These are phyloP conservation scores for Sinapis alba DNA, from an alignment of 441 rosid species.

Conservation along the genomic window DNA sequence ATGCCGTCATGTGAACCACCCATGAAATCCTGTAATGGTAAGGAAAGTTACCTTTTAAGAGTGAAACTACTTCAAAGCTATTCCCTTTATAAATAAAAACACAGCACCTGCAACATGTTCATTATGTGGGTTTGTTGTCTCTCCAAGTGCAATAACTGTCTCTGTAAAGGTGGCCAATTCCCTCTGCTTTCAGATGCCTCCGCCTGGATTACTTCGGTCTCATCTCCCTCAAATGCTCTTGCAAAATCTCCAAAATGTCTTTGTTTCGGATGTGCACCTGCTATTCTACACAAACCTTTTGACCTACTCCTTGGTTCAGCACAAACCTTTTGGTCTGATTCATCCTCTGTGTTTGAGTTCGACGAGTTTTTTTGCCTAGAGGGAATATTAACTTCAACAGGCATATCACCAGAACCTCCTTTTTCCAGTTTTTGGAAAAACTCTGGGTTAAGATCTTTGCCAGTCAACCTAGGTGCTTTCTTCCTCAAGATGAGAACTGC, in stretches of 20 bases:
- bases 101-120: constrained; percentile 92
- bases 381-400: constrained; percentile 90
- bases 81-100: neutral
- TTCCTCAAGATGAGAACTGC: constrained; percentile 83
- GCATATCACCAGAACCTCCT: constrained; percentile 71
- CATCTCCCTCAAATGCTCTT: constrained; percentile 60
- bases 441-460: constrained; percentile 87
- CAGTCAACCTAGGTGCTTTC: constrained; percentile 73
- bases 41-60: constrained; percentile 11
- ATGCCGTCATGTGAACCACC: constrained; percentile 96
- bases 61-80: neutral
- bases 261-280: constrained; percentile 41
- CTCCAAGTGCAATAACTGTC: constrained; percentile 87
- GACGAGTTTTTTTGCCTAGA: constrained; percentile 61
- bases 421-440: constrained; percentile 87
- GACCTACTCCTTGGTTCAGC: constrained; percentile 54
- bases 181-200: constrained; percentile 64
- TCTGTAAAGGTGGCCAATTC: constrained; percentile 91
- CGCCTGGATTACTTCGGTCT: constrained; percentile 42
- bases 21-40: constrained; percentile 80
- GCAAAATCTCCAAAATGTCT: constrained; percentile 43
- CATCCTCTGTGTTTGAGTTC: constrained; percentile 64
- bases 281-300: constrained; percentile 49
- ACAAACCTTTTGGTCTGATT: constrained; percentile 48
- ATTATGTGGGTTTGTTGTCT: constrained; percentile 92